Evolutionary conservation across 805 yeast species (phyloP).

Genomic region (Pichia kluyveri): DNA sequence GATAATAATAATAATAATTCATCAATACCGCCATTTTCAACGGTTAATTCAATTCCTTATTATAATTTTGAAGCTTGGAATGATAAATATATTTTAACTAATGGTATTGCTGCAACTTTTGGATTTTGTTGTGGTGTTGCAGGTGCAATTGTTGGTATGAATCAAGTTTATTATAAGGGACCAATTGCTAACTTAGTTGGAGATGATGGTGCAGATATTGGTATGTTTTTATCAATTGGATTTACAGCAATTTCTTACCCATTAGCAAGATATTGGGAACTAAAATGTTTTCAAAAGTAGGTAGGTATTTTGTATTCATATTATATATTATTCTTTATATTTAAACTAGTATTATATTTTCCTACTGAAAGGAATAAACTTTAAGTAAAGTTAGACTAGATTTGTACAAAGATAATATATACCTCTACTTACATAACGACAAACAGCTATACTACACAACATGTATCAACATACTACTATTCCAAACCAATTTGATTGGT

Average conservation of each 20-base stretch:
- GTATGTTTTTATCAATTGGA: conserved; percentile 71
- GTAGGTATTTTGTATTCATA: too few species aligned
- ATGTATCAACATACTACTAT: too few species aligned
- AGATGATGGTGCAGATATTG: conserved; percentile 67
- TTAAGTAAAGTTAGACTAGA: too few species aligned
- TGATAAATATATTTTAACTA: conserved; percentile 46
- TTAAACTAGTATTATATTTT: too few species aligned
- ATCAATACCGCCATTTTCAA: conserved; percentile 12
- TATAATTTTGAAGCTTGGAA: conserved; percentile 77
- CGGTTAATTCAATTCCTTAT: conserved; percentile 24
- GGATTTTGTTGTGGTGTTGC: conserved; percentile 64
- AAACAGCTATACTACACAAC: too few species aligned
- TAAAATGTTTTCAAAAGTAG: conserved; percentile 40
- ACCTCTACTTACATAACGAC: too few species aligned
- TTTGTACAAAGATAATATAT: too few species aligned
- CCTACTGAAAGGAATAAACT: too few species aligned
- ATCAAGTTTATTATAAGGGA: conserved; percentile 77
- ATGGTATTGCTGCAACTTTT: conserved; percentile 61
- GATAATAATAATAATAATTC: too few species aligned
- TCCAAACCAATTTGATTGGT: too few species aligned
- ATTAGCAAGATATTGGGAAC: conserved; percentile 52
- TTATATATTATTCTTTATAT: too few species aligned
- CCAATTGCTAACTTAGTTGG: conserved; percentile 62
- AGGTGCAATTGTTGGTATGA: conserved; percentile 84
- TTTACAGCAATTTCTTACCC: conserved; percentile 62